These are phyloP conservation scores for Bacterosira constricta DNA, from an alignment of 108 stramenopile species.

Conservation along the genomic window DNA sequence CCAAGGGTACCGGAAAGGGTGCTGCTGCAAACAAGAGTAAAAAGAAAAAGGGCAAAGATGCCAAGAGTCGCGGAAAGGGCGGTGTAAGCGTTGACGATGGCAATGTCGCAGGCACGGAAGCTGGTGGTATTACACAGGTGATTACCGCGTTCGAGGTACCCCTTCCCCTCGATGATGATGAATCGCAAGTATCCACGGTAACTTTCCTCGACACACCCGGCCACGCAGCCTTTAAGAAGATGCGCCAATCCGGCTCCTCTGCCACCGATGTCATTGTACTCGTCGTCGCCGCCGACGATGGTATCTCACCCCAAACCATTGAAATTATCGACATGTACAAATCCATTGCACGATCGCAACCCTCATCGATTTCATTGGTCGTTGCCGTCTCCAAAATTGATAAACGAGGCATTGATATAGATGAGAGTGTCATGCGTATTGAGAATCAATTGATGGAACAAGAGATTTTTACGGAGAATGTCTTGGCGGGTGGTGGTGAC, in stretches of 20 bases:
- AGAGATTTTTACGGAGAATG: slow-evolving; percentile 75
- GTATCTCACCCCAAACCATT: slow-evolving; percentile 91
- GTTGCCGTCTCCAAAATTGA: slow-evolving; percentile 97
- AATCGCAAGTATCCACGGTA: slow-evolving; percentile 56
- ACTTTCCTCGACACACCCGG: slow-evolving; percentile 99
- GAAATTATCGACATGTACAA: slow-evolving; percentile 94
- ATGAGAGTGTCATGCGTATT: slow-evolving; percentile 74
- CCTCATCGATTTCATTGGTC: slow-evolving; percentile 80
- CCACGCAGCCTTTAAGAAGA: slow-evolving; percentile 93
- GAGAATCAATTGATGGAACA: slow-evolving; percentile 90
- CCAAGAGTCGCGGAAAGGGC: slow-evolving; percentile 24
- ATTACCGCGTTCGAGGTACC: slow-evolving; percentile 92
- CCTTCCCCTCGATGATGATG: slow-evolving; percentile 40
- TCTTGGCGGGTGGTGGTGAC: slow-evolving; percentile 57
- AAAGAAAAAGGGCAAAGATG: slow-evolving; percentile 29
- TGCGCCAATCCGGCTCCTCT: slow-evolving; percentile 91
- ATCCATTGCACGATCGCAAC: slow-evolving; percentile 71
- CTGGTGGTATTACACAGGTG: slow-evolving; percentile 98
- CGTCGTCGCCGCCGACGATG: slow-evolving; percentile 97
- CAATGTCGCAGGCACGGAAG: slow-evolving; percentile 91
- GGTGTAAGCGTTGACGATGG: slow-evolving; percentile 26
- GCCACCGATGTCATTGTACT: slow-evolving; percentile 96
- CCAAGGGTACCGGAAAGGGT: slow-evolving; percentile 3
- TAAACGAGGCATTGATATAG: slow-evolving; percentile 83
- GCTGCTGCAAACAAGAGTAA: slow-evolving; percentile 9